A percentile compares a stretch with the other conserved stretches of the same genome.
phyloP scores from a whole-genome alignment of 2,329 filamentous ascomycete genomes.

The Thermomyces lanuginosus region DNA sequence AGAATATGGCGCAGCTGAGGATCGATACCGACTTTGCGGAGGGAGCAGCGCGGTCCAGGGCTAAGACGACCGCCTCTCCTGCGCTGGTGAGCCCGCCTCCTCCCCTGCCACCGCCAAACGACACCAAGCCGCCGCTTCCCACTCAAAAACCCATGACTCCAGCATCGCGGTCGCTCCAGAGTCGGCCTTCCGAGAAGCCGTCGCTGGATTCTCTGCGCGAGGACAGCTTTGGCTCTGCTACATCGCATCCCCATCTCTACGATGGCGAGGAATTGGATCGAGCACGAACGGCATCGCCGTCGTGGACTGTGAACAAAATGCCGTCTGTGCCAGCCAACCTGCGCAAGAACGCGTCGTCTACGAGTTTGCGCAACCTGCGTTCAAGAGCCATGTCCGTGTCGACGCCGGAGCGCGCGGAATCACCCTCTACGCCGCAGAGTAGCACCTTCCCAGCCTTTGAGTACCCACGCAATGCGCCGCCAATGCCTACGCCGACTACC shows the following conservation, averaged over 20 bases:
- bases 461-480: constrained; percentile 32
- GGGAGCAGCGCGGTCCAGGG: no score
- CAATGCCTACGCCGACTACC: constrained; percentile 51
- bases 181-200: constrained; percentile 13
- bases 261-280: constrained; percentile 24
- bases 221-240: constrained; percentile 25
- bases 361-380: constrained; percentile 54
- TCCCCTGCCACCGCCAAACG: constrained; percentile 17
- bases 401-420: constrained; percentile 43
- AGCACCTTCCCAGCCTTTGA: constrained; percentile 44
- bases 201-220: constrained; percentile 22
- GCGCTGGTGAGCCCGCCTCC: constrained; percentile 14
- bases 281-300: constrained; percentile 19
- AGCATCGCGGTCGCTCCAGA: no score
- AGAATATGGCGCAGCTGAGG: constrained; percentile 65
- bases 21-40: constrained; percentile 75
- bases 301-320: constrained; percentile 22
- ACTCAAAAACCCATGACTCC: constrained; percentile 8
- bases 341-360: constrained; percentile 54
- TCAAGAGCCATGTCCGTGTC: constrained; percentile 56
- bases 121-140: constrained; percentile 10
- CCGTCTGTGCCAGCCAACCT: constrained; percentile 29
- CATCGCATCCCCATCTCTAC: constrained; percentile 29
- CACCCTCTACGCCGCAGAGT: constrained; percentile 58
- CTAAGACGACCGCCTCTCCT: constrained; percentile 10